Percentiles rank a stretch among this genome's conserved stretches.
Conservation (phyloP, 371 early-diverging fungal genomes). For the Syncephalastrum sp. region DNA sequence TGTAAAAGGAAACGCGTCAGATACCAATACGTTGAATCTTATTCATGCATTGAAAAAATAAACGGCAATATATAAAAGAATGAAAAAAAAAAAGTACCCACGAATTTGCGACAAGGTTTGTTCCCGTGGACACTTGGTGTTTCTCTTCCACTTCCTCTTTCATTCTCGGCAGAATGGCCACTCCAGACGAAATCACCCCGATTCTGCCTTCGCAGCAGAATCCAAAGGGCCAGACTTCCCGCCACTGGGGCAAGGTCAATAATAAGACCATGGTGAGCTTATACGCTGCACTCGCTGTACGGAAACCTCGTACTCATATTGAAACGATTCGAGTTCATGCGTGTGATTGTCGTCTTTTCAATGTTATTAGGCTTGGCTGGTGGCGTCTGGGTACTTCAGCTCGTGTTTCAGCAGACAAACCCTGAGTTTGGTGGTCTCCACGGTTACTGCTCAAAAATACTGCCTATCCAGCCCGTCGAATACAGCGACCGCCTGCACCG, state of each 20-base stretch:
- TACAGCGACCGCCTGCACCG: constrained; percentile 45
- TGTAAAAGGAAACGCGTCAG: too few species aligned
- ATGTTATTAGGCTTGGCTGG: constrained; percentile 16
- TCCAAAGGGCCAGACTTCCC: constrained; percentile 1
- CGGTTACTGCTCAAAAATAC: constrained; percentile 39
- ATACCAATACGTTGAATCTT: too few species aligned
- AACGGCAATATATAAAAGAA: too few species aligned
- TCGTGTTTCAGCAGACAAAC: constrained; percentile 1
- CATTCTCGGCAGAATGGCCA: constrained; percentile 5
- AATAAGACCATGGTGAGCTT: constrained; percentile 28
- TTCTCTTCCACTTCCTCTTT: constrained; percentile 1
- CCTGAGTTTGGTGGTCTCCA: constrained; percentile 27
- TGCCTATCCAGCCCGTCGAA: constrained; percentile 41
- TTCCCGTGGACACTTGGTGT: background rate
- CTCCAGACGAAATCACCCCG: constrained; percentile 8
- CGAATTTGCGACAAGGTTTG: too few species aligned
- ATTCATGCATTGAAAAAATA: too few species aligned
- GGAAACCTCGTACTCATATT: background rate
- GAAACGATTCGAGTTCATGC: constrained; percentile 8
- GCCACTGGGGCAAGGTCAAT: constrained; percentile 28
- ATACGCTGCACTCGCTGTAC: background rate
- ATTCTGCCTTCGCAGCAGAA: constrained; percentile 8
- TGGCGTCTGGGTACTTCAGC: constrained; percentile 24
- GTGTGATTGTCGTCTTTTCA: constrained; percentile 15
- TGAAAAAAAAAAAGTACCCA: too few species aligned